Evolutionary conservation across 1,139 yeast species (phyloP), one percentile per base, ranked within the genome.

Genomic region (Sugiyamaella pinicola): DNA sequence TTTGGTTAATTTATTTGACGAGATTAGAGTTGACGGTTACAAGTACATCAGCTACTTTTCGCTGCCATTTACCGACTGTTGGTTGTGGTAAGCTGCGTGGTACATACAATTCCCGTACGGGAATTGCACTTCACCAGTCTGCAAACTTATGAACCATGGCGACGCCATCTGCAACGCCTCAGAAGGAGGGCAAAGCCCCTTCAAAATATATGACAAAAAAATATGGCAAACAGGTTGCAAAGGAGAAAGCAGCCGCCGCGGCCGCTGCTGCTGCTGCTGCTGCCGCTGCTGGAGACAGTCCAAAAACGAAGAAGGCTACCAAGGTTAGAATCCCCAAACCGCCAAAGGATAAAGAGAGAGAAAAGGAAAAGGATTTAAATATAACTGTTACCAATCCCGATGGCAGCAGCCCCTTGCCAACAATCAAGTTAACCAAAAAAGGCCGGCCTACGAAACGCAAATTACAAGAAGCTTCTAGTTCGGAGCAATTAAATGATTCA

Each of bases 191-290:
- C 12, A 43, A 43, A 22, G 37, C 47, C 10, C 47, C 47, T 7
- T 43, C 47, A 19, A 43, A 43, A 21, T 43, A 43, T 21, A 43
- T 43, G 47, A 43, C 47, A 19, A 43, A 43, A 24, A 43, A 43
- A 17, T 43, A 43, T 43, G 47, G 47, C 38, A 43, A 43, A 15
- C 47, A 43, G 29, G 38, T 43, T 7, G 47, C 47, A 8, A 31
- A 26, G 18, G 47, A 43, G 13, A 43, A 43, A 22, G 24, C 22
- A n/a, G 47, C 47, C 10, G 47, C 47, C 19, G 39, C 38, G 2
- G 39, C 38, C 3, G 47, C 47, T n/a, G 47, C 47, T 5, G 47
- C 47, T n/a, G 47, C 47, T n/a, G 47, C 47, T 15, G 47, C 47
- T 19, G 47, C 47, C 13, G 47, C 47, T 33, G 39, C 38, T 43